Percentiles rank a stretch among this genome's conserved stretches.
Conservation (phyloP, 228 moss, liverwort and hornwort genomes). For the Sphagnum magellanicum region DNA sequence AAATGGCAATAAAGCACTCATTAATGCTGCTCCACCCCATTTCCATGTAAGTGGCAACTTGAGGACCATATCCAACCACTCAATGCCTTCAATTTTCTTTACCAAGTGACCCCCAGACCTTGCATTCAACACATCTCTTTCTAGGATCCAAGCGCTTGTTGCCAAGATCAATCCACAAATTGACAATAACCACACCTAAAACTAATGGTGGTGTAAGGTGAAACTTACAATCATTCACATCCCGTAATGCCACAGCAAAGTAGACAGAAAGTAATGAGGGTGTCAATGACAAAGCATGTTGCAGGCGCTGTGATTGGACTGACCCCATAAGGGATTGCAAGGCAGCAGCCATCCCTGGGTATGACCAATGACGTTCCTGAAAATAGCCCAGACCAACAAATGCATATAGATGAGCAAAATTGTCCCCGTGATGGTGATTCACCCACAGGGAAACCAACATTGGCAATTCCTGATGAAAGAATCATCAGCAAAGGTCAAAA, state of each 20-base stretch:
- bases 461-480: too few relatives aligned
- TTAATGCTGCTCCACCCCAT: conserved; percentile 42
- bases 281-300: conserved; percentile 60
- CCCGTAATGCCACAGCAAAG: conserved; percentile 73
- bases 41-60: background rate
- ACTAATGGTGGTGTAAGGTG: background rate
- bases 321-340: conserved; percentile 63
- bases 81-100: too few relatives aligned
- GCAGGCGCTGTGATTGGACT: conserved; percentile 62
- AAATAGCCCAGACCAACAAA: background rate
- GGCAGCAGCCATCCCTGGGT: conserved; percentile 84
- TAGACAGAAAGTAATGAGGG: conserved; percentile 72
- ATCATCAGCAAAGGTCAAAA: background rate
- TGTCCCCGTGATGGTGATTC: too few relatives aligned
- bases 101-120: too few relatives aligned
- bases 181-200: too few relatives aligned
- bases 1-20: conserved; percentile 76
- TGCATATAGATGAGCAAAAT: too few relatives aligned
- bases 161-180: too few relatives aligned
- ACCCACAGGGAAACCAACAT: too few relatives aligned
- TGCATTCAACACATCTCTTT: too few relatives aligned
- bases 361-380: conserved; percentile 98
- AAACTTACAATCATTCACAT: conserved; percentile 81
- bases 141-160: too few relatives aligned
- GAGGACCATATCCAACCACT: background rate